Base-by-base conservation (phyloP, 805 yeast species). In the Zygosaccharomyces bisporus region DNA sequence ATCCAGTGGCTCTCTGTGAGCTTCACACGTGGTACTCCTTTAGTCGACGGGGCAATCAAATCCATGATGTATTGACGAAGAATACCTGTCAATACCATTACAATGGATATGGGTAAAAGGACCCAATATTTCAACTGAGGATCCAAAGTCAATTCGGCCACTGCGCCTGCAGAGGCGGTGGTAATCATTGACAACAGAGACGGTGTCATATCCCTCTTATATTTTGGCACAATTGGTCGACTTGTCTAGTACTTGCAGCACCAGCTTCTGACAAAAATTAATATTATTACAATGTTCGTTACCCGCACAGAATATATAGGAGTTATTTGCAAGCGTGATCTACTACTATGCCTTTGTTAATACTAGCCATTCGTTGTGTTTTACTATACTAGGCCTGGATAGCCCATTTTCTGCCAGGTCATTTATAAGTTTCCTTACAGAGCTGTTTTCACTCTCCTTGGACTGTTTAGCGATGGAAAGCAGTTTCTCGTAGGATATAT, bases 51-150 rank as follows among this genome's bases (percentile, higher is more conserved):
- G 36, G 77, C 75, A 6, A 88, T 67, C 19, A 89, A 66, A 12
- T 71, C 63, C 32, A 88, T 79, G 7, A 83, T 72, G 56, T 82
- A 79, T 43, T 85, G 81, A 44, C 96, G 74, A 20, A 88, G 64
- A 14, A 91, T 64, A 6, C 96, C 96, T 4, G 88, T 88, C 45
- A 90, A 66, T 8, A 93, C 82, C 95, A 93, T 89, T 16, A 89
- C 95, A 16, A 84, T 60, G 4, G 95, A 80, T 34, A 93, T 90
- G 18, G 99, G 99, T 27, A 88, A 63, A 13, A 93, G 70, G 23
- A 89, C 98, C 97, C 98, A 91, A 55, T 80, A 76, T 61, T 85
- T 83, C 49, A 93, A 71, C 43, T 78, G 76, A 4, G 96, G 95
- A 59, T 91, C 98, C 36, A 91, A 69, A 12, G 81, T 65, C 16